Conservation (phyloP, 371 early-diverging fungal genomes). For the Modicella reniformis region DNA sequence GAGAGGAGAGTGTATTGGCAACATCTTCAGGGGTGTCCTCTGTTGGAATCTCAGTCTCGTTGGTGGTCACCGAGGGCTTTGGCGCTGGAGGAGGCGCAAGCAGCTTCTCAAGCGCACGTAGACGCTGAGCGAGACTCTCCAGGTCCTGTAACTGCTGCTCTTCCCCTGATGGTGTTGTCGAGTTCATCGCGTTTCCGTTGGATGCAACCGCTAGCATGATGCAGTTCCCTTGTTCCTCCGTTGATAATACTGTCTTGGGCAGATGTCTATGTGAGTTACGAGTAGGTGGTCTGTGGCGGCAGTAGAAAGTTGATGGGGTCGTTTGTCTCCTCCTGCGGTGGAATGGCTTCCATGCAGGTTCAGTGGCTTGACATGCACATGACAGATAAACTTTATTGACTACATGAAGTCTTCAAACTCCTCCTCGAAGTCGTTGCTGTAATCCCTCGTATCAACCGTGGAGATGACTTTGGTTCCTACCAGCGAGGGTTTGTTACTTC, state of each 20-base stretch:
- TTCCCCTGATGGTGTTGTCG: constrained; percentile 13
- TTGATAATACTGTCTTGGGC: constrained; percentile 3
- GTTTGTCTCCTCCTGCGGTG: not conserved
- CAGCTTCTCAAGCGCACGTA: constrained; percentile 40
- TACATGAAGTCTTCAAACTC: constrained; percentile 88
- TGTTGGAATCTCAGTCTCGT: constrained; percentile 27
- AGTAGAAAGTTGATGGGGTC: constrained; percentile 9
- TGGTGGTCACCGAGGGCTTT: constrained; percentile 5
- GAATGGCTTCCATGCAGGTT: not conserved
- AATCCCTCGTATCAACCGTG: constrained; percentile 56
- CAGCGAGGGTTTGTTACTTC: constrained; percentile 65
- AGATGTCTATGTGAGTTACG: not conserved
- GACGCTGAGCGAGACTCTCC: constrained; percentile 41
- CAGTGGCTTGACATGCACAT: constrained; percentile 1
- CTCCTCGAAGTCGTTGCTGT: constrained; percentile 63
- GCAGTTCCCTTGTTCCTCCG: not conserved
- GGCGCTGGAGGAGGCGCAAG: constrained; percentile 23
- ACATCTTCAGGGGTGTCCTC: constrained; percentile 31
- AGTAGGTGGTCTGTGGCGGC: not conserved
- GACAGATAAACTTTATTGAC: constrained; percentile 3
- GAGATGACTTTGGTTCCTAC: constrained; percentile 58
- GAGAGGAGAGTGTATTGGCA: constrained; percentile 15
- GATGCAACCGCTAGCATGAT: constrained; percentile 25
- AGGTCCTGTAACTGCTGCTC: constrained; percentile 46
- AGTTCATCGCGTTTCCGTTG: not conserved